Evolutionary conservation across 2,329 filamentous ascomycete genomes (phyloP).

Genomic region (Ascosphaera apis): DNA sequence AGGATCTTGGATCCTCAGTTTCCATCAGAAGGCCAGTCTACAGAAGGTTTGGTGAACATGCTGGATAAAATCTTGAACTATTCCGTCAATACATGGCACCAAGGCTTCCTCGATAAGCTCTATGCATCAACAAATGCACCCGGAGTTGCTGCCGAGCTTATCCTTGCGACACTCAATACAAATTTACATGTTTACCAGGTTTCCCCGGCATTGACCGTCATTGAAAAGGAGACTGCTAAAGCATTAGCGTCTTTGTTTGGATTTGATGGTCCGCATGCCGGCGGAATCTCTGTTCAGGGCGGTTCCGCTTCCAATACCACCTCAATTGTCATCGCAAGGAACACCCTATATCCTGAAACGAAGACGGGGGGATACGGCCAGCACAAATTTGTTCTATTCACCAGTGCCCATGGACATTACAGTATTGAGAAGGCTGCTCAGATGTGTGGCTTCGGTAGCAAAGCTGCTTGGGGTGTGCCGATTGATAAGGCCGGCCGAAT

Average conservation of each 20-base stretch:
- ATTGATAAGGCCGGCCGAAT: constrained; percentile 54
- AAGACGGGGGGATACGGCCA: constrained; percentile 47
- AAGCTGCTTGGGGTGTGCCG: constrained; percentile 48
- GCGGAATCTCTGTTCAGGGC: constrained; percentile 55
- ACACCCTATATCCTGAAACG: constrained; percentile 57
- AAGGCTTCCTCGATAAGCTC: constrained; percentile 88
- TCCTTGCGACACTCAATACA: constrained; percentile 72
- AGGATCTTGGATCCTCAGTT: constrained; percentile 29
- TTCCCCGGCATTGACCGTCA: constrained; percentile 63
- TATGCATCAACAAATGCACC: constrained; percentile 80
- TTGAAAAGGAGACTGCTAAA: constrained; percentile 63
- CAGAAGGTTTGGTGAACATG: constrained; percentile 49
- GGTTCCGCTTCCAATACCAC: constrained; percentile 69
- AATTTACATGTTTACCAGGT: constrained; percentile 90
- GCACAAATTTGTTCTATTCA: constrained; percentile 58
- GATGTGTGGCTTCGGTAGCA: constrained; percentile 60
- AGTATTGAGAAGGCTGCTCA: constrained; percentile 87
- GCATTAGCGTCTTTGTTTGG: constrained; percentile 57
- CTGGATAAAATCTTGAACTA: constrained; percentile 53
- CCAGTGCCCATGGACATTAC: constrained; percentile 78
- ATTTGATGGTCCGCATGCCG: constrained; percentile 41
- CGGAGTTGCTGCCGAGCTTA: constrained; percentile 61
- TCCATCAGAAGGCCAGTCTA: constrained; percentile 35
- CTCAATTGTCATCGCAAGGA: constrained; percentile 68
- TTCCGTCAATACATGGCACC: constrained; percentile 96